Evolutionary conservation across 2,329 filamentous ascomycete genomes (phyloP).

Genomic region (Ophiostoma australiae): DNA sequence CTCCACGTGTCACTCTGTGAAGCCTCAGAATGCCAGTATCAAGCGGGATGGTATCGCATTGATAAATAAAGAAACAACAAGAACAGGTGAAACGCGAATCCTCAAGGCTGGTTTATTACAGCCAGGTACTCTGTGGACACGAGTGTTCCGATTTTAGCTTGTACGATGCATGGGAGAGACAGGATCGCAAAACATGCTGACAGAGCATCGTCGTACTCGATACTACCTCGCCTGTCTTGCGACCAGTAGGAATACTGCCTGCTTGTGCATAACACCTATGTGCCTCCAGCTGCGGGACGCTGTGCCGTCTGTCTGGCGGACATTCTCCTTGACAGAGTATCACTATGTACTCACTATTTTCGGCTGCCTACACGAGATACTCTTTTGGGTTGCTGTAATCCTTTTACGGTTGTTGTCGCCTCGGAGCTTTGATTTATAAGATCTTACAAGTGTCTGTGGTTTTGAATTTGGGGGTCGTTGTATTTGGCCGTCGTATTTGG

Average conservation of each 20-base stretch:
- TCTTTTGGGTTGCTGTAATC: neutral
- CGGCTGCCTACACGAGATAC: neutral
- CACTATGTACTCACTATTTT: neutral
- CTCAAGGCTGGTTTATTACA: too few relatives aligned
- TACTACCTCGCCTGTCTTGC: neutral
- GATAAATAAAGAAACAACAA: too few relatives aligned
- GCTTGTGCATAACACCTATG: neutral
- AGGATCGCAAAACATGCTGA: neutral
- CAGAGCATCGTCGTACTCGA: neutral
- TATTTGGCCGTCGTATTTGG: too few relatives aligned
- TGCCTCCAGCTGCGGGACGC: neutral
- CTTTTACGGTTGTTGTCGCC: neutral
- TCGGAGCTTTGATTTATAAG: neutral
- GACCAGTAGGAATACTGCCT: constrained; percentile 11
- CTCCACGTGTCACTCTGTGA: neutral
- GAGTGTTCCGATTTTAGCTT: too few relatives aligned
- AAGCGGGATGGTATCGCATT: neutral
- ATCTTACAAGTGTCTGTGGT: neutral
- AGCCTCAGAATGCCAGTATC: neutral
- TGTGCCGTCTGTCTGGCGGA: neutral
- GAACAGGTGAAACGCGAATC: too few relatives aligned
- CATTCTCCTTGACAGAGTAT: neutral
- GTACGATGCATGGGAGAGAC: neutral
- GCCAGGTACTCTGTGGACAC: too few relatives aligned
- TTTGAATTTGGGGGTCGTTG: neutral